These are phyloP conservation scores for Neurospora sp. DNA, from an alignment of 495 filamentous ascomycete species.

Conservation along the genomic window DNA sequence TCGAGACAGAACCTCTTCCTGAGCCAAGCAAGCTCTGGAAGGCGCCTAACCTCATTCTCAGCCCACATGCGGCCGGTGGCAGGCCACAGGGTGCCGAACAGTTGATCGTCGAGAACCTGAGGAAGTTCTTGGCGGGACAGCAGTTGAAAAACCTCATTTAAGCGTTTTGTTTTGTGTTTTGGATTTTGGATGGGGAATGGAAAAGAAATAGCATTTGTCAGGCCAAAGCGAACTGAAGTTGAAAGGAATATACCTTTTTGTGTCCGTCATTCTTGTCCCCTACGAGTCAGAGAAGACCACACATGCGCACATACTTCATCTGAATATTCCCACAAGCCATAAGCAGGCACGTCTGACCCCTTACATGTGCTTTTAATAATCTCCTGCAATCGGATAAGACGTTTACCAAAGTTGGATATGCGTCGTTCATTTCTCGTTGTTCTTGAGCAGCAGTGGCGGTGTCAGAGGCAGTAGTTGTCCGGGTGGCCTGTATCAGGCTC, in stretches of 20 bases:
- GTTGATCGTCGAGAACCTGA: slow-evolving; percentile 44
- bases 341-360: no score
- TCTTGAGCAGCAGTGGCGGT: no score
- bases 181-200: background rate
- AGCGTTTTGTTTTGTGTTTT: background rate
- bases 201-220: background rate
- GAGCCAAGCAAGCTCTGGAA: slow-evolving; percentile 27
- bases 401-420: no score
- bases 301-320: no score
- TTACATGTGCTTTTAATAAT: no score
- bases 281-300: no score
- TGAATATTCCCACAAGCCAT: no score
- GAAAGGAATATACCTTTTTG: background rate
- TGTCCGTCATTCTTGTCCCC: no score
- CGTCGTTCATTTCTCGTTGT: no score
- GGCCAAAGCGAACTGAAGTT: background rate
- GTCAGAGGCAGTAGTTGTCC: no score
- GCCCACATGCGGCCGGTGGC: slow-evolving; percentile 40
- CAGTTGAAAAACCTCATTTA: slow-evolving; percentile 42
- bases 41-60: slow-evolving; percentile 30
- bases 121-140: slow-evolving; percentile 42
- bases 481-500: no score
- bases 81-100: slow-evolving; percentile 43
- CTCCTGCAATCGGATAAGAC: no score
- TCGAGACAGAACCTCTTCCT: slow-evolving; percentile 59